Evolutionary conservation across 768 basidiomycete genomes (phyloP).

Genomic region (Psilocybe sp.): DNA sequence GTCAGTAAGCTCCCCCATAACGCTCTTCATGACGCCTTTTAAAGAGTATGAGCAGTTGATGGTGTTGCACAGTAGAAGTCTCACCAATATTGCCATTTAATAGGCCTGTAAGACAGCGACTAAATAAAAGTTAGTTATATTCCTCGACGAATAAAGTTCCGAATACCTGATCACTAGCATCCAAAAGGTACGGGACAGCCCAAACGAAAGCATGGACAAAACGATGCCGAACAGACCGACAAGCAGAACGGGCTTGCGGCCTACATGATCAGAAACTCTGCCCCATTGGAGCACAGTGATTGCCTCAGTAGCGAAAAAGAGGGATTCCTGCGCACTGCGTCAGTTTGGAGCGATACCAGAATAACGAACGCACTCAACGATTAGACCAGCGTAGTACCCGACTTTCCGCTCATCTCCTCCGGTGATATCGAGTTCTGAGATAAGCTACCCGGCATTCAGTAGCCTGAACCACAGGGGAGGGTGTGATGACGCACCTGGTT

Average conservation of each 20-base stretch:
- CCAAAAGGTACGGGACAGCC: constrained; percentile 55
- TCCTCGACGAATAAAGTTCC: background rate
- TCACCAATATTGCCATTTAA: constrained; percentile 66
- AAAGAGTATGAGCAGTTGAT: background rate
- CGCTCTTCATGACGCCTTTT: constrained; percentile 67
- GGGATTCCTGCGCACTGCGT: constrained; percentile 42
- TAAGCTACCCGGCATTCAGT: constrained; percentile 35
- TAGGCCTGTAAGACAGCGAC: constrained; percentile 69
- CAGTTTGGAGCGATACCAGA: background rate
- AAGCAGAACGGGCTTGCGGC: constrained; percentile 61
- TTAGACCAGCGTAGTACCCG: constrained; percentile 67
- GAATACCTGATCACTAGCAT: constrained; percentile 51
- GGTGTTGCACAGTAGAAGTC: background rate
- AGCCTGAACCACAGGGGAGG: background rate
- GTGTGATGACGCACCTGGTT: constrained; percentile 40
- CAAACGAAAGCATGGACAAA: constrained; percentile 57
- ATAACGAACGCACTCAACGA: constrained; percentile 26
- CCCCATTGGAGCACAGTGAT: constrained; percentile 63
- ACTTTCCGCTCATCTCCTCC: constrained; percentile 62
- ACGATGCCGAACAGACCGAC: constrained; percentile 52
- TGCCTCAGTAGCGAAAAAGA: constrained; percentile 60
- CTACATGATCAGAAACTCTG: constrained; percentile 54
- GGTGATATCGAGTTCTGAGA: constrained; percentile 61
- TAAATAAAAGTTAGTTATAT: constrained; percentile 17
- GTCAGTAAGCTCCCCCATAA: constrained; percentile 66